Evolutionary conservation across 495 filamentous ascomycete species (phyloP), one percentile per base, ranked within the genome.

Genomic region (Penicilliopsis zonata): DNA sequence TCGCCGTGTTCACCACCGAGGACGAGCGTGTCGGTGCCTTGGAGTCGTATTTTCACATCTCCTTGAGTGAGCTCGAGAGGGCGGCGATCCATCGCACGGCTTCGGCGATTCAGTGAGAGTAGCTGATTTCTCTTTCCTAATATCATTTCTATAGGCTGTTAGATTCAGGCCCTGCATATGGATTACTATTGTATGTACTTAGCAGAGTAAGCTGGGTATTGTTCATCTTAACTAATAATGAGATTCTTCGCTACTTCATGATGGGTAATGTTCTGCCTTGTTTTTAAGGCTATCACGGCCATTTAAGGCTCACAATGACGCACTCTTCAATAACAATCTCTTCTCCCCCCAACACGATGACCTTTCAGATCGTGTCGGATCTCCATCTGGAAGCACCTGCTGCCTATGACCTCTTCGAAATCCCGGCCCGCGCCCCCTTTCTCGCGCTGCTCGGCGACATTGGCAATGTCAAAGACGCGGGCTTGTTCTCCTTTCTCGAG

Each of bases 371-470:
- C 14, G 28, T 67, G 21, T 73, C 69, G 2, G 69, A 73, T 42
- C 52, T 74, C 10, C 69, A 74, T 37, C 49, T 74, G 2, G 69
- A 76, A 33, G 38, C 45, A 3, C 46, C 53, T 0, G 44, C 54
- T 9, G 38, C 49, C 13, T 74, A 72, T 39, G 51, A 59, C 33
- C 40, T 47, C 16, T 72, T 66, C 36, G 29, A 47, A 3, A 57
- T 73, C 30, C 26, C 27, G 0, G 56, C 61, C 9, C 42, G 44
- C 20, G 58, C 63, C 4, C 62, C 57, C 1, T 64, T 64, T 38
- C 49, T 76, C 1, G 62, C 61, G 6, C 47, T 73, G 0, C 53
- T 73, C 9, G 69, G 70, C 13, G 68, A 74, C 44, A 66, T 76
- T 26, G 70, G 69, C 19, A 46, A 57, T 29, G 40, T 38, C 6